A percentile compares a stretch with the other conserved stretches of the same genome.
Evolutionary conservation across 768 basidiomycete genomes (phyloP).

Genomic region (Lactifluus volemus): DNA sequence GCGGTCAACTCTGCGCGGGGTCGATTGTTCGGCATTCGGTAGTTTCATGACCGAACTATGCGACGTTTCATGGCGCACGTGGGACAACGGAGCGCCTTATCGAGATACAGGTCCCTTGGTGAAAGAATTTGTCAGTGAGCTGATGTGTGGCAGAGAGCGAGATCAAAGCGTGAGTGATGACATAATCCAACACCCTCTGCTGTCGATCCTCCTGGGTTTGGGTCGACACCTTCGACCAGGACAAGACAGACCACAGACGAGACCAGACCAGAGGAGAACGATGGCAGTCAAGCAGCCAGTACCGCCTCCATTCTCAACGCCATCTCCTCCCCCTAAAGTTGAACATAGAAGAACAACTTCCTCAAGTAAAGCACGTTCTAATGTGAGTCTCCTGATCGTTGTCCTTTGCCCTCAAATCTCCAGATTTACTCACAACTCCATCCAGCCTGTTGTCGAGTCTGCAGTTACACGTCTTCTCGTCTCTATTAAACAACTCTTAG

Average conservation of each 20-base stretch:
- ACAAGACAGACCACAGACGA: neutral
- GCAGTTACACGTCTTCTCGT: constrained; percentile 89
- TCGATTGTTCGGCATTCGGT: no score
- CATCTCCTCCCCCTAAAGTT: neutral
- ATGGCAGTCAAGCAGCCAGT: constrained; percentile 14
- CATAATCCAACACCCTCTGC: no score
- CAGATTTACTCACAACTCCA: neutral
- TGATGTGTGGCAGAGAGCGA: no score
- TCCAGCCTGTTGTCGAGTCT: constrained; percentile 75
- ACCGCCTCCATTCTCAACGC: neutral
- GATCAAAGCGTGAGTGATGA: no score
- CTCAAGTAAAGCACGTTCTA: neutral
- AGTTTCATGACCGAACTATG: no score
- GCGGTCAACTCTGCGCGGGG: no score
- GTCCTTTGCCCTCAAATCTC: neutral
- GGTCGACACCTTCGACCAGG: no score
- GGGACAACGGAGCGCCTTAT: no score
- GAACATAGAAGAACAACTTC: constrained; percentile 2
- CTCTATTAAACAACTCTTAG: constrained; percentile 90
- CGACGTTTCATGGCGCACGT: no score
- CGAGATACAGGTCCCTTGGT: no score
- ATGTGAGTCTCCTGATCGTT: neutral
- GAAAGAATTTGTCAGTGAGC: no score
- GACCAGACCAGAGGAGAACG: neutral
- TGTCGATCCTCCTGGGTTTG: neutral